A percentile compares a stretch with the other conserved stretches of the same genome.
Conservation (phyloP, 345 rosid genomes). For the Bretschneidera sinensis region DNA sequence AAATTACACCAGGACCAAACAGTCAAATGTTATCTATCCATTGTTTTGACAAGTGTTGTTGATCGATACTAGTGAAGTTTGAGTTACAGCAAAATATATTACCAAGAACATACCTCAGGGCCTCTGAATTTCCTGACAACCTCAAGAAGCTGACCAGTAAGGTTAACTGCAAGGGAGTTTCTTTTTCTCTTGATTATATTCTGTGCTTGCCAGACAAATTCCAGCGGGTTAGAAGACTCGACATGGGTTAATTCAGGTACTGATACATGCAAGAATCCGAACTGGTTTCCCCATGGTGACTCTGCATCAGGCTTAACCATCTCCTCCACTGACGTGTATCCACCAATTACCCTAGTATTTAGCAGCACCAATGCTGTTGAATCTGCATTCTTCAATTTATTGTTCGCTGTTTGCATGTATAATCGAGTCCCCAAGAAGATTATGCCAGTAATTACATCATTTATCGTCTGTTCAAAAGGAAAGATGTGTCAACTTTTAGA, state of each 20-base stretch:
- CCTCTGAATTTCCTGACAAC: constrained; percentile 30
- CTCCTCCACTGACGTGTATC: constrained; percentile 43
- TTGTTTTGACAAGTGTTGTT: too few species aligned
- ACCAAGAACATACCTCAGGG: constrained; percentile 29
- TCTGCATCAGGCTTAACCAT: constrained; percentile 38
- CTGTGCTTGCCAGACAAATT: constrained; percentile 30
- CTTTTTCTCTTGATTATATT: constrained; percentile 27
- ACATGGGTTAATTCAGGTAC: constrained; percentile 20
- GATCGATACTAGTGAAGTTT: too few species aligned
- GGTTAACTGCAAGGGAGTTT: constrained; percentile 30
- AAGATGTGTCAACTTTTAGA: background rate
- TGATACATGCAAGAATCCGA: constrained; percentile 36
- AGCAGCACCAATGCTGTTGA: constrained; percentile 47
- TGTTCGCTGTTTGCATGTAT: constrained; percentile 32
- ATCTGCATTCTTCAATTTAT: constrained; percentile 11
- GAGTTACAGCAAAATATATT: too few species aligned
- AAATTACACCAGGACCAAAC: too few species aligned
- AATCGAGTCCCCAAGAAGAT: constrained; percentile 42
- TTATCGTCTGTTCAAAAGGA: constrained; percentile 34
- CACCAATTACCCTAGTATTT: constrained; percentile 35
- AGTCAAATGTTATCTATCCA: too few species aligned
- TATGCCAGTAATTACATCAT: constrained; percentile 46
- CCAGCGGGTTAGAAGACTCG: constrained; percentile 24
- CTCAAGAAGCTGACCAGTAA: constrained; percentile 34
- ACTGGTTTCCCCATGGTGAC: constrained; percentile 46